Evolutionary conservation across 345 rosid species (phyloP), one percentile per base, ranked within the genome.

Genomic region (Camelina neglecta): DNA sequence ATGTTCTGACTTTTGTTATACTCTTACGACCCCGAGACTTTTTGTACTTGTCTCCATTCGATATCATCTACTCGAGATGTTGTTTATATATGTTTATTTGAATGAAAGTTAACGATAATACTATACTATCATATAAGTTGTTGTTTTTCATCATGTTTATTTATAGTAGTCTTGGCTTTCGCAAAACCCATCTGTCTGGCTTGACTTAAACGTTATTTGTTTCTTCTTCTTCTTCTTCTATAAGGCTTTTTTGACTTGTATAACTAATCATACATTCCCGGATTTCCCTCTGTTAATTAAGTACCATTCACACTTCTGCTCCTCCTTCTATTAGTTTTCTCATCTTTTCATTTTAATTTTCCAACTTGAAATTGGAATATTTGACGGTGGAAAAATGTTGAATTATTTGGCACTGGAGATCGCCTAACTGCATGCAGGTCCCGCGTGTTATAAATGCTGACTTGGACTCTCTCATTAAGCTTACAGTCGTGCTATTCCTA

Each of bases 321-420:
- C 8, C 38, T 56, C 33, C 65, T 20, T 8, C 49, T 47, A 33
- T 33, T 7, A 15, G 2, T 29, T 12, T 61, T 61, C 4, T 53
- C 51, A 18, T 21, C 47, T 55, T 56, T 65, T 15, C 3, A 2
- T 16, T 56, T 57, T 8, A 11, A 11, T 23, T 36, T 16, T 8
- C 53, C 67, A 15, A 75, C 44, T 66, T 75, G 60, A 58, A 24
- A 45, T 24, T 66, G 33, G 23, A 66, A 23, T 58, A 47, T 48
- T 67, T 67, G 73, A 75, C 73, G 33, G 33, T 44, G 77, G 8
- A 21, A 64, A 73, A 42, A 45, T 56, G 49, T 33, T 73, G 58
- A 49, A 16, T 31, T 29, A 16, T 16, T 65, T 33, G 70, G 33
- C 39, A 44, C 6, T 23, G 33, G 20, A 29, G 31, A 29, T 5